These are phyloP conservation scores for Platanus orientalis DNA, from an alignment of 164 flowering plant genomes.

Conservation along the genomic window DNA sequence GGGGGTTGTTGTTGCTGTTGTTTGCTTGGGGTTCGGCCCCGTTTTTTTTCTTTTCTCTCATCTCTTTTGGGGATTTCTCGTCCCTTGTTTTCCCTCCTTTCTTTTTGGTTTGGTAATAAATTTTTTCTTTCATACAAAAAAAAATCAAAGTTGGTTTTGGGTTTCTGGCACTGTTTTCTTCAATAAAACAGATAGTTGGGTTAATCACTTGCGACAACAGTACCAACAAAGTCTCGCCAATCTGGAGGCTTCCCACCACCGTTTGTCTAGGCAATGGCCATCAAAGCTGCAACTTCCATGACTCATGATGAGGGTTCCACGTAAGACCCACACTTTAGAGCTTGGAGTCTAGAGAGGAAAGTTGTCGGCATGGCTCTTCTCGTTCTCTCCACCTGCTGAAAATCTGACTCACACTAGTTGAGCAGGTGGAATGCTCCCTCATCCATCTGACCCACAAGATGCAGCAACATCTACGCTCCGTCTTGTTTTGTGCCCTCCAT, in stretches of 20 bases:
- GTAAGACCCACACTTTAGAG: constrained; percentile 45
- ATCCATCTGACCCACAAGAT: constrained; percentile 18
- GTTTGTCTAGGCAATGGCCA: constrained; percentile 73
- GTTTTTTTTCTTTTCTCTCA: no score
- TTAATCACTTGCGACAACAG: constrained; percentile 51
- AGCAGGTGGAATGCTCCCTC: neutral
- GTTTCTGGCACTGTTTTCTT: constrained; percentile 78
- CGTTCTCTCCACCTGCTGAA: no score
- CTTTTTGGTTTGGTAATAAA: no score
- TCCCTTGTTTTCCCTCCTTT: no score
- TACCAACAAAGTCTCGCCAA: constrained; percentile 80
- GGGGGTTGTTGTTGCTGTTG: no score
- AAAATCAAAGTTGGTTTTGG: constrained; percentile 77
- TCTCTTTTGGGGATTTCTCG: no score
- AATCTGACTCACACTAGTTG: no score
- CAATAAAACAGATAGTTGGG: constrained; percentile 72
- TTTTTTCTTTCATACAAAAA: no score
- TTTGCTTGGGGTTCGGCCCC: no score
- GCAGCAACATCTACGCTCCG: constrained; percentile 21
- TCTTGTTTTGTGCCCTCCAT: neutral
- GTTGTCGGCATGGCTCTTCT: constrained; percentile 15
- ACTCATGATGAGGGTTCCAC: constrained; percentile 86
- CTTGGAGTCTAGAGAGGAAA: constrained; percentile 3
- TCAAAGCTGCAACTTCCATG: constrained; percentile 74
- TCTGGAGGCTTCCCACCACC: constrained; percentile 70